Conservation (phyloP, 257 asterid genomes). For the Fraxinus pennsylvanica region DNA sequence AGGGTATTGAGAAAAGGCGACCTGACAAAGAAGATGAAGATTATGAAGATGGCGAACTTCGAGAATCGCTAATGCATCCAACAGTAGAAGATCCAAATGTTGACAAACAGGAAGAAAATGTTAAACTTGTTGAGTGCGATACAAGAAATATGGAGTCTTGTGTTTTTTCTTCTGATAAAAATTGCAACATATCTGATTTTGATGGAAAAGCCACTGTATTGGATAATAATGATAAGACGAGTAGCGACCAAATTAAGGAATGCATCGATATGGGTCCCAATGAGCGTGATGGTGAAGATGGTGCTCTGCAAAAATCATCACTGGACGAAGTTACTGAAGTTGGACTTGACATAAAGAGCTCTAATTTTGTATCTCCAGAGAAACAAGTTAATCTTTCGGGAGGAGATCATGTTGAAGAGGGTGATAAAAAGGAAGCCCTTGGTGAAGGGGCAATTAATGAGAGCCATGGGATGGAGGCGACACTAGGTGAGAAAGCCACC, state of each 20-base stretch:
- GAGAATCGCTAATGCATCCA: constrained; percentile 50
- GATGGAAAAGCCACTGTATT: constrained; percentile 31
- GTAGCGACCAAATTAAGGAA: constrained; percentile 32
- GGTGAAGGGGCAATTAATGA: constrained; percentile 36
- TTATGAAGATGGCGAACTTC: constrained; percentile 85
- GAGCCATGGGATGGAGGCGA: constrained; percentile 34
- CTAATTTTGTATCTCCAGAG: constrained; percentile 20
- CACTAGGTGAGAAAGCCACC: constrained; percentile 38
- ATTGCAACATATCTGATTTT: constrained; percentile 21
- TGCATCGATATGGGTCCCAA: constrained; percentile 22
- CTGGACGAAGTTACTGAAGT: constrained; percentile 34
- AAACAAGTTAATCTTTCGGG: constrained; percentile 33
- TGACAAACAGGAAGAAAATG: constrained; percentile 28
- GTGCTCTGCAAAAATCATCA: constrained; percentile 29
- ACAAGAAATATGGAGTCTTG: constrained; percentile 29
- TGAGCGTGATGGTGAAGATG: constrained; percentile 40
- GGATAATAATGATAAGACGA: constrained; percentile 32
- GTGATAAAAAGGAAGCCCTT: constrained; percentile 34
- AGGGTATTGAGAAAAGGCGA: constrained; percentile 25
- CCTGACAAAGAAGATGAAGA: constrained; percentile 65
- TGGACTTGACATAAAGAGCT: constrained; percentile 8
- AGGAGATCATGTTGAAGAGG: constrained; percentile 30
- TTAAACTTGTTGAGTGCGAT: constrained; percentile 28
- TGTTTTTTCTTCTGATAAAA: constrained; percentile 34
- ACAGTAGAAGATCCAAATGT: constrained; percentile 33